These are phyloP conservation scores for Phytophthora megakarya DNA, from an alignment of 352 stramenopile genomes.

Conservation along the genomic window DNA sequence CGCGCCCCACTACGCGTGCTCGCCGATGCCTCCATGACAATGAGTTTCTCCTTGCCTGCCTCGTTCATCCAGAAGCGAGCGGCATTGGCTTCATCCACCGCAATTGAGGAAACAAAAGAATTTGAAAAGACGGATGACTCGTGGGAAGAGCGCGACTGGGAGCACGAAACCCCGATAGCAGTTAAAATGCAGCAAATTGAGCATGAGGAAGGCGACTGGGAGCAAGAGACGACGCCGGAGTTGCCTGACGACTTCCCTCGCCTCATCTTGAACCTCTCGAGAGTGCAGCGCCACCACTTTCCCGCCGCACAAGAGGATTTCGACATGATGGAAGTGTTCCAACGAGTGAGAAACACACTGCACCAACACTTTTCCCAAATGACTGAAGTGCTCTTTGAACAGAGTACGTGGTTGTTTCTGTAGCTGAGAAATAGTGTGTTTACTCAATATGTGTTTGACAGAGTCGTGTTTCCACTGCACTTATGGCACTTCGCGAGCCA, in stretches of 20 bases:
- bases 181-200: neutral
- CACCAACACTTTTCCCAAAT: constrained; percentile 64
- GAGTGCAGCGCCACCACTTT: constrained; percentile 61
- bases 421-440: too few species aligned
- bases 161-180: constrained; percentile 3
- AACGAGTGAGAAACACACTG: constrained; percentile 54
- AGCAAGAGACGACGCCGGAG: constrained; percentile 36
- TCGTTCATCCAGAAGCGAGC: constrained; percentile 22
- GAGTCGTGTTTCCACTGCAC: constrained; percentile 74
- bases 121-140: constrained; percentile 27
- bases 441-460: constrained; percentile 25
- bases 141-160: constrained; percentile 60
- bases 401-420: too few species aligned
- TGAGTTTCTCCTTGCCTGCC: constrained; percentile 48
- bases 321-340: constrained; percentile 45
- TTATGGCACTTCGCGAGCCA: constrained; percentile 55
- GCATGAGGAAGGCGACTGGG: constrained; percentile 37
- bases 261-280: constrained; percentile 70
- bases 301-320: constrained; percentile 24
- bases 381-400: constrained; percentile 70
- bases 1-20: constrained; percentile 34
- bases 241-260: constrained; percentile 74
- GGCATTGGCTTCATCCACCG: neutral
- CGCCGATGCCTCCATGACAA: constrained; percentile 49
- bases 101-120: constrained; percentile 15